Conservation (phyloP, 305 asterid species). For the Fraxinus latifolia region DNA sequence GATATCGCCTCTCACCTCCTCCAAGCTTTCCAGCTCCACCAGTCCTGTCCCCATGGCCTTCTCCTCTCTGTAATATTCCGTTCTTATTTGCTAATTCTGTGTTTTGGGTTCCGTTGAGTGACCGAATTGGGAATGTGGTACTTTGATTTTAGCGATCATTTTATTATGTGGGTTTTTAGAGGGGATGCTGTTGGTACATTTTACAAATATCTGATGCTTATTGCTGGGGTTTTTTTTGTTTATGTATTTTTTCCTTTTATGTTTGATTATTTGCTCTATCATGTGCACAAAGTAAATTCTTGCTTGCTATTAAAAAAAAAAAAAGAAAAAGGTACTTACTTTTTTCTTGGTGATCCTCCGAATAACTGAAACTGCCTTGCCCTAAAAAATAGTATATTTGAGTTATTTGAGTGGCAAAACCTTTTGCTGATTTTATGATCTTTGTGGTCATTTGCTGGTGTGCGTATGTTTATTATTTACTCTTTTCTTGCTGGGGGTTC, state of each 20-base stretch:
- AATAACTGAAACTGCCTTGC: neutral
- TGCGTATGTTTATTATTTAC: neutral
- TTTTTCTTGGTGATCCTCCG: neutral
- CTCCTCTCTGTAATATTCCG: constrained; percentile 50
- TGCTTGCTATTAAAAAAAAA: neutral
- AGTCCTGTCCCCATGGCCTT: constrained; percentile 78
- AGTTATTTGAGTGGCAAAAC: neutral
- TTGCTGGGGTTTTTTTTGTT: neutral
- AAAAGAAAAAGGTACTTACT: neutral
- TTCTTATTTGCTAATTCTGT: neutral
- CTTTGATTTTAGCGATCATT: neutral
- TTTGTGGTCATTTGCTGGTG: neutral
- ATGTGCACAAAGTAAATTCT: neutral
- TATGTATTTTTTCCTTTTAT: neutral
- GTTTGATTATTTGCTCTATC: neutral
- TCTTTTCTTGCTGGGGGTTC: neutral
- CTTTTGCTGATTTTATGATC: neutral
- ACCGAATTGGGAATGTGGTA: constrained; percentile 5
- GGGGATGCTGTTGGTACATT: neutral
- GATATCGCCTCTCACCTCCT: constrained; percentile 54
- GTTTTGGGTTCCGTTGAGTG: constrained; percentile 8
- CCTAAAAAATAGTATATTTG: neutral
- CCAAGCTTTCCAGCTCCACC: constrained; percentile 59
- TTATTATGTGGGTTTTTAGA: neutral
- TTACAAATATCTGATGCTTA: neutral